Base-by-base conservation (phyloP, 805 yeast genomes). In the Kurtzmaniella fragi region DNA sequence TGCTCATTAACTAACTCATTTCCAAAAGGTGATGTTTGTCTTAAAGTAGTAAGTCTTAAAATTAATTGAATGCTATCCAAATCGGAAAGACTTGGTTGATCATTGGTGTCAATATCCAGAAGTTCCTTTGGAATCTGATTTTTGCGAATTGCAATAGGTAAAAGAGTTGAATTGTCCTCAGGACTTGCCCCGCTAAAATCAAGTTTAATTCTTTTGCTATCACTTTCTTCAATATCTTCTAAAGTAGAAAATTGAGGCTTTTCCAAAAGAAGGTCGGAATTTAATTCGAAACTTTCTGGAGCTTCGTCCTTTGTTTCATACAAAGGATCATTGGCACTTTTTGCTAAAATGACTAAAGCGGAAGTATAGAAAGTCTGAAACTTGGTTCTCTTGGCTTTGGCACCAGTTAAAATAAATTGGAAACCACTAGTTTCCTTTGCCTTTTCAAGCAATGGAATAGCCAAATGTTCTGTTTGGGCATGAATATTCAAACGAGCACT, bases 331-430 rank as follows among this genome's bases (percentile, higher is more conserved):
- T 52, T 55, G 16, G 62, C 54, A 36, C 77, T 69, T 40, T 77
- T 73, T 1, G 98, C 98, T 15, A 91, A 61, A 17, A 88, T 76
- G 12, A 90, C 74, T 43, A 91, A 72, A 30, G 87, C 78, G 0
- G 96, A 75, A 17, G 82, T 75, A n/a, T 81, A 77, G 27, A 68
- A 71, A 35, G 72, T 71, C 62, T 91, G 98, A 57, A 68, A 86
- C 57, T 85, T 85, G 3, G 98, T 91, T 54, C 93, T 72, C 55
- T 80, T 83, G 8, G 96, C 96, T 49, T 80, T 80, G 40, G 93
- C 85, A 48, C 98, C 98, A 1, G 97, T 84, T 34, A 91, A 62
- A 0, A 82, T 75, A 46, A 82, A 75, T 36, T 75, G 64, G 34
- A 88, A 70, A 1, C 77, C 73, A 0, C 89, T 78, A 9, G 82